A percentile compares a stretch with the other conserved stretches of the same genome.
Conservation (phyloP, 2,329 filamentous ascomycete species). For the Fusarium sp. region DNA sequence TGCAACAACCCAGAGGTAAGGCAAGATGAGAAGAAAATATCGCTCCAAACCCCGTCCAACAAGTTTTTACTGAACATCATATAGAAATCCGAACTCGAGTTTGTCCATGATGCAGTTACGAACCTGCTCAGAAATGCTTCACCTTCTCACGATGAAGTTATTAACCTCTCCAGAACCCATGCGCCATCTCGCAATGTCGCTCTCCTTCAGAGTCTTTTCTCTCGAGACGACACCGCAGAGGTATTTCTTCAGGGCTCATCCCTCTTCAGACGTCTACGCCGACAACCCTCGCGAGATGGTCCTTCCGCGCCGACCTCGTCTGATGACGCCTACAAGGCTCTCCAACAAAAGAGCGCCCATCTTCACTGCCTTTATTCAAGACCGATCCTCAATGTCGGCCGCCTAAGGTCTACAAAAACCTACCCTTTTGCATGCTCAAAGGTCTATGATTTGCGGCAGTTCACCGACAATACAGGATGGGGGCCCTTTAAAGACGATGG, state of each 20-base stretch:
- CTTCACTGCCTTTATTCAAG: conserved; percentile 77
- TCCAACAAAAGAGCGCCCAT: conserved; percentile 76
- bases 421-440: conserved; percentile 75
- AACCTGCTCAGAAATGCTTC: conserved; percentile 62
- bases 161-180: conserved; percentile 53
- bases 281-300: conserved; percentile 51
- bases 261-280: conserved; percentile 70
- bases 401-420: conserved; percentile 54
- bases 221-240: conserved; percentile 64
- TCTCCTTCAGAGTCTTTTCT: conserved; percentile 61
- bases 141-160: conserved; percentile 48
- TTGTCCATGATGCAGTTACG: conserved; percentile 62
- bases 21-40: not conserved
- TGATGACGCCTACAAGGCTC: conserved; percentile 31
- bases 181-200: conserved; percentile 62
- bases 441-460: conserved; percentile 81
- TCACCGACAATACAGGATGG: conserved; percentile 73
- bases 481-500: conserved; percentile 78
- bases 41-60: not conserved
- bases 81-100: conserved; percentile 60
- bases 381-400: conserved; percentile 61
- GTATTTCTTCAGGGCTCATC: conserved; percentile 74
- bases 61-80: not conserved
- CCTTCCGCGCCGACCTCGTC: conserved; percentile 17
- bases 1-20: conserved; percentile 52